Percentiles rank a stretch among this genome's conserved stretches.
Evolutionary conservation across 2,329 filamentous ascomycete species (phyloP).

Genomic region (Ophiosphaerella korrae): DNA sequence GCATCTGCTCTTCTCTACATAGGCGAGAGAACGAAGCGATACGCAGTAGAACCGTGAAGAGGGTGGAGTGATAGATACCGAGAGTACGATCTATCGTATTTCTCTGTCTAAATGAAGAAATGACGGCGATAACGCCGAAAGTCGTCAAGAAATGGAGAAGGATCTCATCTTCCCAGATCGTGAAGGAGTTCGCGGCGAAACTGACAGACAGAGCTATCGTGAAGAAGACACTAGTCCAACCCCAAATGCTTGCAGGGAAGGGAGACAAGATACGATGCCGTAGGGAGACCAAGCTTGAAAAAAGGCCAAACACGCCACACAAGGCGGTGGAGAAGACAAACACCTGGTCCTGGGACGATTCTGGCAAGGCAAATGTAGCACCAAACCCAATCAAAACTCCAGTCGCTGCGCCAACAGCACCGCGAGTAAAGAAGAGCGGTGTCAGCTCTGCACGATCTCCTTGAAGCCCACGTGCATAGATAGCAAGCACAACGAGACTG

Average conservation of each 20-base stretch:
- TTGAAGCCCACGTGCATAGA: constrained; percentile 69
- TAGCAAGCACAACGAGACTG: constrained; percentile 69
- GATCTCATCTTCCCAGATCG: constrained; percentile 98
- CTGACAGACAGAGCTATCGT: constrained; percentile 87
- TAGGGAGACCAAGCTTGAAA: constrained; percentile 49
- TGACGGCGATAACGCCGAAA: constrained; percentile 76
- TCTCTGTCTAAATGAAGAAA: constrained; percentile 76
- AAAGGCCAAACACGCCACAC: constrained; percentile 47
- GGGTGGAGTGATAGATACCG: constrained; percentile 81
- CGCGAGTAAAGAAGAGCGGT: constrained; percentile 58
- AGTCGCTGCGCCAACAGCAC: constrained; percentile 54
- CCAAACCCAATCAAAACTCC: constrained; percentile 51
- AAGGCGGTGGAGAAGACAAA: constrained; percentile 49
- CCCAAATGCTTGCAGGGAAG: constrained; percentile 79
- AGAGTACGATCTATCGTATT: constrained; percentile 71
- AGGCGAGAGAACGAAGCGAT: constrained; percentile 86
- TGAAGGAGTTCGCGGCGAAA: constrained; percentile 97
- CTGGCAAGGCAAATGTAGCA: constrained; percentile 51
- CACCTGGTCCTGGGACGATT: constrained; percentile 47
- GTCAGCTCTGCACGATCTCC: constrained; percentile 61
- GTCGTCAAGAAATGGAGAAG: constrained; percentile 88
- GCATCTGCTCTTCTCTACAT: constrained; percentile 98
- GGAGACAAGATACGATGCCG: constrained; percentile 55
- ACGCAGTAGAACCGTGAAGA: constrained; percentile 80
- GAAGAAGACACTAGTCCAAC: constrained; percentile 81